Conservation (phyloP, 768 basidiomycete genomes). For the Suillus luteus region DNA sequence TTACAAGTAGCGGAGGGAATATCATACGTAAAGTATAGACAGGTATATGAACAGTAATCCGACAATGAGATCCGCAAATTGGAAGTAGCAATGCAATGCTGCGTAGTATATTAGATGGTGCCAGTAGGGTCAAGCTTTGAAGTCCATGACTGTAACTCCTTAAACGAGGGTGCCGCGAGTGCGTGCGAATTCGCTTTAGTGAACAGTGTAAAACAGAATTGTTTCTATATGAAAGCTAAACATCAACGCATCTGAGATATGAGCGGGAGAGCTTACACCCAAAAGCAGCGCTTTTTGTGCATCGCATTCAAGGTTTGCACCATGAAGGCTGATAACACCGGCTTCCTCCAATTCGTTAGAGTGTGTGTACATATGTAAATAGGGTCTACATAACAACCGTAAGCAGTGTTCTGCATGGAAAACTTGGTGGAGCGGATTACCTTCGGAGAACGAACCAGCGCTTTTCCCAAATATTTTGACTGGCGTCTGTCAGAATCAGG, state of each 20-base stretch:
- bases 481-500: slow-evolving; percentile 78
- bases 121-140: slow-evolving; percentile 83
- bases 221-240: slow-evolving; percentile 53
- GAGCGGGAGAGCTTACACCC: slow-evolving; percentile 57
- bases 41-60: slow-evolving; percentile 25
- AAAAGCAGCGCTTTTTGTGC: slow-evolving; percentile 86
- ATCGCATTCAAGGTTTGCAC: slow-evolving; percentile 84
- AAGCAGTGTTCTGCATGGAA: slow-evolving; percentile 7
- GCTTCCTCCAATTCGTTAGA: slow-evolving; percentile 84
- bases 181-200: slow-evolving; percentile 92
- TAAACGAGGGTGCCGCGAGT: slow-evolving; percentile 76
- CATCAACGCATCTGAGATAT: background rate
- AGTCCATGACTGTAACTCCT: slow-evolving; percentile 86
- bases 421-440: slow-evolving; percentile 39
- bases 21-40: slow-evolving; percentile 30
- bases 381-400: slow-evolving; percentile 60
- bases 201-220: slow-evolving; percentile 86
- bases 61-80: slow-evolving; percentile 3
- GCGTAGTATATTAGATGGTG: slow-evolving; percentile 41
- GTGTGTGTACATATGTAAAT: slow-evolving; percentile 84
- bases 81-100: slow-evolving; percentile 3
- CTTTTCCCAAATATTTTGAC: slow-evolving; percentile 77
- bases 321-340: slow-evolving; percentile 78
- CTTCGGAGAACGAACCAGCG: slow-evolving; percentile 87
- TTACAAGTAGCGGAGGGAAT: slow-evolving; percentile 6